Conservation (phyloP, 2,329 filamentous ascomycete genomes). For the Aureobasidium lini region DNA sequence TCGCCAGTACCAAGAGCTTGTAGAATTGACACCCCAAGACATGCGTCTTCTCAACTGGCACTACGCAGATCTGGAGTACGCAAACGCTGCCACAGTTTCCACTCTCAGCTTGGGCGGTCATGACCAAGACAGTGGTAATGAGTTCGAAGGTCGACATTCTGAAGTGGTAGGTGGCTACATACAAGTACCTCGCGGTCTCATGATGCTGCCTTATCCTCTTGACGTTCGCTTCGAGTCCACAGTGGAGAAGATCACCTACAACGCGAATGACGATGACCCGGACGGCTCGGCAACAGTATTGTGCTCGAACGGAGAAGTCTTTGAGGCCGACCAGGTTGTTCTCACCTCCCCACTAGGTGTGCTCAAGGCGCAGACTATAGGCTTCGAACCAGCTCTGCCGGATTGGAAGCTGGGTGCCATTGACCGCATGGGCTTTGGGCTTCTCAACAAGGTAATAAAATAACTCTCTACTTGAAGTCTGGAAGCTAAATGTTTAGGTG, state of each 20-base stretch:
- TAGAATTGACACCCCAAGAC: conserved; percentile 79
- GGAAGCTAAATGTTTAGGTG: conserved; percentile 37
- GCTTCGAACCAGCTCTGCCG: conserved; percentile 88
- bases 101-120: conserved; percentile 83
- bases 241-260: conserved; percentile 67
- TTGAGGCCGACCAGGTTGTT: conserved; percentile 86
- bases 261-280: conserved; percentile 32
- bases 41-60: conserved; percentile 95
- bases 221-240: conserved; percentile 67
- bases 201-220: conserved; percentile 66
- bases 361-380: conserved; percentile 70
- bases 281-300: conserved; percentile 51
- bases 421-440: conserved; percentile 77
- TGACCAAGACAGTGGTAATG: conserved; percentile 96
- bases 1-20: conserved; percentile 72
- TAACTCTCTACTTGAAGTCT: background rate
- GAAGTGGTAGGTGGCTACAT: conserved; percentile 93
- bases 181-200: conserved; percentile 79
- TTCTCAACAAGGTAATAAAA: conserved; percentile 70
- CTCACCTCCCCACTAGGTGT: conserved; percentile 87
- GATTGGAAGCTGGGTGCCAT: conserved; percentile 78
- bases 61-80: conserved; percentile 95
- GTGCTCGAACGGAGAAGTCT: conserved; percentile 66
- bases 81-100: conserved; percentile 82
- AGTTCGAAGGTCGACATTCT: conserved; percentile 91